Conservation (phyloP, 2,329 filamentous ascomycete species). For the Claviceps digitariae region DNA sequence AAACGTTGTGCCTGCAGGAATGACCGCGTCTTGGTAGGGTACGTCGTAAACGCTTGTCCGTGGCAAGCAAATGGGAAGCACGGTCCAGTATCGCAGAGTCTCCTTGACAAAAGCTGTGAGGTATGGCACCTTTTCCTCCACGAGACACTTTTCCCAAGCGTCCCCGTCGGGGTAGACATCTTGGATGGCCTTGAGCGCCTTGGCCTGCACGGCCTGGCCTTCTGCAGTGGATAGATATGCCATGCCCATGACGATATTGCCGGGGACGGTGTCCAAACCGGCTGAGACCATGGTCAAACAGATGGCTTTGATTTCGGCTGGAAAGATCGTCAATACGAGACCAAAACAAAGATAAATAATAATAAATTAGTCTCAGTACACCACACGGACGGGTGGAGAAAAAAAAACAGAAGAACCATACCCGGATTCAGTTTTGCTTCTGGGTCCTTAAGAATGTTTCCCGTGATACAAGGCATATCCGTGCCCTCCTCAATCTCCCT, state of each 20-base stretch:
- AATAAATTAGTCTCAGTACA: no score
- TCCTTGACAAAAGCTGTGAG: conserved; percentile 69
- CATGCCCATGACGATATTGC: conserved; percentile 67
- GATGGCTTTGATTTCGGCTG: conserved; percentile 66
- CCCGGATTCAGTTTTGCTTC: conserved; percentile 27
- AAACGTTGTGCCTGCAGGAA: conserved; percentile 65
- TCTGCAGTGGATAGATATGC: conserved; percentile 57
- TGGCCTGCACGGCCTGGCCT: conserved; percentile 57
- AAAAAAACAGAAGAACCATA: conserved; percentile 4
- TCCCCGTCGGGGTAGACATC: conserved; percentile 58
- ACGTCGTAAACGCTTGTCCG: conserved; percentile 61
- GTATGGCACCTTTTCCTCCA: conserved; percentile 65
- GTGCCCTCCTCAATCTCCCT: conserved; percentile 24
- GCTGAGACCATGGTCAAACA: conserved; percentile 73
- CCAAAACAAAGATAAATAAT: no score
- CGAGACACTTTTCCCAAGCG: conserved; percentile 60
- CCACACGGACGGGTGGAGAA: no score
- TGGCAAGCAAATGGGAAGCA: conserved; percentile 67
- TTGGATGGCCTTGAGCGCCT: conserved; percentile 56
- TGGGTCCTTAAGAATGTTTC: conserved; percentile 40
- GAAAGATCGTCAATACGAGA: background rate
- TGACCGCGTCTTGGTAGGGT: conserved; percentile 48
- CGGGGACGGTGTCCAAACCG: conserved; percentile 68
- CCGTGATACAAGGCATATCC: conserved; percentile 28
- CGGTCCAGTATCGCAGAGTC: conserved; percentile 63